Percentiles rank a stretch among this genome's conserved stretches.
phyloP scores from a whole-genome alignment of 1,139 yeast genomes.

The Suhomyces coccinellae region DNA sequence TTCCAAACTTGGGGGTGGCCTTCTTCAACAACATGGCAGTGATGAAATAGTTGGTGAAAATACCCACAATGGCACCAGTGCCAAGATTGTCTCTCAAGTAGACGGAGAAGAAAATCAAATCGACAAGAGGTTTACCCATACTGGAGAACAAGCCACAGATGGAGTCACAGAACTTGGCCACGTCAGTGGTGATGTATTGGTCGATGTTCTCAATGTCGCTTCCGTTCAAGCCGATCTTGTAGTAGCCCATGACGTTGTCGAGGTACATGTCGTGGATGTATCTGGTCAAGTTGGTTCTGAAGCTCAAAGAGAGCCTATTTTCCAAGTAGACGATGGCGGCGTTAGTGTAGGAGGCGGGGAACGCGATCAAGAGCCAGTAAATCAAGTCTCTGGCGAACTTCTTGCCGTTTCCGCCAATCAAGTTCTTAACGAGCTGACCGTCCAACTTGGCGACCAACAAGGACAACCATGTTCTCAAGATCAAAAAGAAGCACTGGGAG shows the following conservation, averaged over 20 bases:
- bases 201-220: slow-evolving; percentile 51
- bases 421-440: slow-evolving; percentile 88
- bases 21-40: slow-evolving; percentile 76
- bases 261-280: slow-evolving; percentile 89
- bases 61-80: slow-evolving; percentile 78
- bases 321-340: slow-evolving; percentile 85
- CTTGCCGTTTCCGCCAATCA: slow-evolving; percentile 78
- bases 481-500: slow-evolving; percentile 73
- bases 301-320: slow-evolving; percentile 73
- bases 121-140: slow-evolving; percentile 90
- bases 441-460: slow-evolving; percentile 84
- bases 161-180: slow-evolving; percentile 78
- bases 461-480: slow-evolving; percentile 85
- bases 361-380: slow-evolving; percentile 86
- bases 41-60: slow-evolving; percentile 73
- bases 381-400: slow-evolving; percentile 75
- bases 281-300: slow-evolving; percentile 80
- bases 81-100: slow-evolving; percentile 87
- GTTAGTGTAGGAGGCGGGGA: slow-evolving; percentile 92
- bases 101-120: slow-evolving; percentile 80
- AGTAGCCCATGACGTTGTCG: slow-evolving; percentile 78
- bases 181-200: slow-evolving; percentile 84
- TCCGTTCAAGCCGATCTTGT: slow-evolving; percentile 61
- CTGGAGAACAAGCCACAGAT: slow-evolving; percentile 82
- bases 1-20: slow-evolving; percentile 86